phyloP scores from a whole-genome alignment of 2,329 filamentous ascomycete species.

The Penicillium hordei region DNA sequence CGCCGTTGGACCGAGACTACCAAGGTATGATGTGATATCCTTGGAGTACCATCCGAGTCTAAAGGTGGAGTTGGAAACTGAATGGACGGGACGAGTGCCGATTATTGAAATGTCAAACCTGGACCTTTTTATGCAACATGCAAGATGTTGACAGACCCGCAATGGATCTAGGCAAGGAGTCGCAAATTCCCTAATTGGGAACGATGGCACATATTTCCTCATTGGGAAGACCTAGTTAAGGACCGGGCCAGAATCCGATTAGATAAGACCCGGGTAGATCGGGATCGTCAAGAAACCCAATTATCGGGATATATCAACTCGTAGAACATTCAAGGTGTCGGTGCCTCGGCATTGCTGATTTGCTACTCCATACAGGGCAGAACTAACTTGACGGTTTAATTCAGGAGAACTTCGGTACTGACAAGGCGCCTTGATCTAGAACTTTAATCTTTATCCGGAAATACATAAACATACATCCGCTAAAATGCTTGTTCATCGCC shows the following conservation, averaged over 20 bases:
- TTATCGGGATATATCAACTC: neutral
- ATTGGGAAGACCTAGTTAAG: neutral
- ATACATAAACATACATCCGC: neutral
- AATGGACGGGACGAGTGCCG: neutral
- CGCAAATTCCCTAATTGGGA: neutral
- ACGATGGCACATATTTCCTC: neutral
- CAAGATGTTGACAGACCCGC: neutral
- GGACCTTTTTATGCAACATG: neutral
- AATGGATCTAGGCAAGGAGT: no score
- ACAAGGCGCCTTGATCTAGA: neutral
- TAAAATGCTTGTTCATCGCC: neutral
- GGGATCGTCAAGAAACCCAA: neutral
- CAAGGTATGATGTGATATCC: neutral
- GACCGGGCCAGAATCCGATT: neutral
- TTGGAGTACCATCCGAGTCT: no score
- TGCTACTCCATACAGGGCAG: neutral
- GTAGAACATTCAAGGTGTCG: neutral
- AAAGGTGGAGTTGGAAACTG: neutral
- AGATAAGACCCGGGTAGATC: slow-evolving; percentile 5
- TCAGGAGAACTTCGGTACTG: neutral
- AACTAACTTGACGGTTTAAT: neutral
- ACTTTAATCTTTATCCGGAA: neutral
- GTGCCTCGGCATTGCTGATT: neutral
- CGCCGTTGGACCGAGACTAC: neutral
- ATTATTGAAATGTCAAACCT: neutral